Conservation (phyloP, 345 rosid genomes). For the Corchorus capsularis region DNA sequence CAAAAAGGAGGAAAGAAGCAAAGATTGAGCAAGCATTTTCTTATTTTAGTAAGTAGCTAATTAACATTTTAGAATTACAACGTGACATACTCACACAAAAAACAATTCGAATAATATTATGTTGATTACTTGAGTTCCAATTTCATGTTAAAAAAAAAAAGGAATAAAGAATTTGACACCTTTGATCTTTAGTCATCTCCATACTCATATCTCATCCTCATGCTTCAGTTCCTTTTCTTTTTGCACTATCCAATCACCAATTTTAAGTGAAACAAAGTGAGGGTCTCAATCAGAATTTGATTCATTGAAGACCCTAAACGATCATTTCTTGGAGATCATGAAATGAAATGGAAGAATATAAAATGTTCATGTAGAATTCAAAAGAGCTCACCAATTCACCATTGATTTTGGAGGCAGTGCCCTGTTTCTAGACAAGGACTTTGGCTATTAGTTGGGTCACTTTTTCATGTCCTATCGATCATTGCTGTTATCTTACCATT, state of each 20-base stretch:
- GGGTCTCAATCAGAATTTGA: constrained; percentile 12
- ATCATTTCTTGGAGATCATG: not conserved
- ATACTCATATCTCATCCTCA: not conserved
- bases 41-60: not conserved
- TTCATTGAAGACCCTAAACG: not conserved
- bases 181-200: not conserved
- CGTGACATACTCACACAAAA: not conserved
- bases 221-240: not conserved
- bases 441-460: not conserved
- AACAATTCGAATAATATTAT: not conserved
- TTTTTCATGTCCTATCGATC: not conserved
- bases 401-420: not conserved
- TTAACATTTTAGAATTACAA: no score
- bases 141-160: not conserved
- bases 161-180: not conserved
- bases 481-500: not conserved
- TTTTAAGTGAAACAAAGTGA: not conserved
- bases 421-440: constrained; percentile 1
- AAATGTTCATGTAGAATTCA: not conserved
- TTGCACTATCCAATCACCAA: not conserved
- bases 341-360: not conserved
- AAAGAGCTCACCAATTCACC: not conserved
- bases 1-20: not conserved
- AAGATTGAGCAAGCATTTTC: not conserved
- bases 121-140: not conserved